Conservation (phyloP, 768 basidiomycete species). For the Agrocybe pediades region DNA sequence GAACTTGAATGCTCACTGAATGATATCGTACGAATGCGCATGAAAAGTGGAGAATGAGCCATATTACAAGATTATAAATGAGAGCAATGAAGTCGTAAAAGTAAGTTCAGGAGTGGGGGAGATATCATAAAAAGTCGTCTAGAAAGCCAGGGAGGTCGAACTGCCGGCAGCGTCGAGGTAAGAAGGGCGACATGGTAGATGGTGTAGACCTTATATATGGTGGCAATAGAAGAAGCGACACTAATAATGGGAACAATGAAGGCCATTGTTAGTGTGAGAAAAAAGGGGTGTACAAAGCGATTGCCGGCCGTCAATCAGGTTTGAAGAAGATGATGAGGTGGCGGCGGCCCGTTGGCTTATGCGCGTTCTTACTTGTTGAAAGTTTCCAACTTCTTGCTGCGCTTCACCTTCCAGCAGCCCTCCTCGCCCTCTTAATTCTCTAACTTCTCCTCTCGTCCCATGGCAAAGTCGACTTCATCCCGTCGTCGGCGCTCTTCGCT, state of each 20-base stretch:
- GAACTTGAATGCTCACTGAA: constrained; percentile 1
- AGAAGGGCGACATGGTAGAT: neutral
- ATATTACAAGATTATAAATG: neutral
- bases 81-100: neutral
- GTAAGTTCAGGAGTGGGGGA: neutral
- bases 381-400: neutral
- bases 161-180: neutral
- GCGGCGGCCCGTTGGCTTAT: constrained; percentile 4
- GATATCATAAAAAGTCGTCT: neutral
- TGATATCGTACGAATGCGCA: constrained; percentile 1
- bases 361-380: neutral
- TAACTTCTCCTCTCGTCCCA: constrained; percentile 18
- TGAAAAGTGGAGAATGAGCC: constrained; percentile 2
- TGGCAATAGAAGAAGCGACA: too few relatives aligned
- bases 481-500: constrained; percentile 57
- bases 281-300: neutral
- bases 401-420: too few relatives aligned
- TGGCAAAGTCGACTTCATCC: constrained; percentile 34
- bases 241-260: neutral
- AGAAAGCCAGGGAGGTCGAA: neutral
- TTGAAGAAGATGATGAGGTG: constrained; percentile 8
- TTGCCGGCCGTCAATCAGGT: constrained; percentile 1
- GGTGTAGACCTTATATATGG: neutral
- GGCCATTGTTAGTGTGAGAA: neutral
- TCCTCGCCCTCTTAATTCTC: neutral